Percentiles rank a stretch among this genome's conserved stretches.
Evolutionary conservation across 805 yeast genomes (phyloP).

Genomic region (Zygoascus biomembranicola): DNA sequence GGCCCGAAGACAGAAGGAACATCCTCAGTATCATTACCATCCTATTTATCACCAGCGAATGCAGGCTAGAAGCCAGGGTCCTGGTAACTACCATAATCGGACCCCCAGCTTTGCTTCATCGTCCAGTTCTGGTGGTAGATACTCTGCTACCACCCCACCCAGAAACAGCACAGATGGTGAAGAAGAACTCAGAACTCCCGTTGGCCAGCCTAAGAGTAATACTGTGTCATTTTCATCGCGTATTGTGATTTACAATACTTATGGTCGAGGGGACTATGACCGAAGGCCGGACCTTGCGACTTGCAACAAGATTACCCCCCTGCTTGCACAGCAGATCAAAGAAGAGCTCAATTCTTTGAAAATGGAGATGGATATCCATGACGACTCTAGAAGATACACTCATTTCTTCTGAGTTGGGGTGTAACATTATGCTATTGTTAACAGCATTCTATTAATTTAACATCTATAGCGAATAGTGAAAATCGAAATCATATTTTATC

Average conservation of each 20-base stretch:
- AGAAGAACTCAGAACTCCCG: background rate
- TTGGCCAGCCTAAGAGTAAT: background rate
- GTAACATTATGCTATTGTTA: background rate
- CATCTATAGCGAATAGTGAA: background rate
- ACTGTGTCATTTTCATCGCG: constrained; percentile 68
- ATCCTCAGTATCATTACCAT: constrained; percentile 10
- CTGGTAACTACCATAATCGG: constrained; percentile 6
- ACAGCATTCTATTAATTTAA: background rate
- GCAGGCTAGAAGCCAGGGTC: background rate
- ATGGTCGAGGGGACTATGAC: constrained; percentile 76
- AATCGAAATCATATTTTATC: background rate
- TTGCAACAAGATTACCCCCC: constrained; percentile 84
- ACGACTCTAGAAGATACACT: constrained; percentile 67
- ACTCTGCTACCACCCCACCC: background rate
- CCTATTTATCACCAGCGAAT: constrained; percentile 15
- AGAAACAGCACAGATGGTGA: background rate
- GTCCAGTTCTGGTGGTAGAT: background rate
- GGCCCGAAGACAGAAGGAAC: background rate
- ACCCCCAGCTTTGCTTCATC: constrained; percentile 9
- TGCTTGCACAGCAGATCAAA: constrained; percentile 75
- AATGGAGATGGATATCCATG: constrained; percentile 76
- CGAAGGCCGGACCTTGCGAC: constrained; percentile 90
- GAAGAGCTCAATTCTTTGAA: constrained; percentile 77
- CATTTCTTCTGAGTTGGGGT: constrained; percentile 57
- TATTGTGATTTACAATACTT: constrained; percentile 79